Base-by-base conservation (phyloP, 2,329 filamentous ascomycete genomes). In the Keithomyces neogunnii region DNA sequence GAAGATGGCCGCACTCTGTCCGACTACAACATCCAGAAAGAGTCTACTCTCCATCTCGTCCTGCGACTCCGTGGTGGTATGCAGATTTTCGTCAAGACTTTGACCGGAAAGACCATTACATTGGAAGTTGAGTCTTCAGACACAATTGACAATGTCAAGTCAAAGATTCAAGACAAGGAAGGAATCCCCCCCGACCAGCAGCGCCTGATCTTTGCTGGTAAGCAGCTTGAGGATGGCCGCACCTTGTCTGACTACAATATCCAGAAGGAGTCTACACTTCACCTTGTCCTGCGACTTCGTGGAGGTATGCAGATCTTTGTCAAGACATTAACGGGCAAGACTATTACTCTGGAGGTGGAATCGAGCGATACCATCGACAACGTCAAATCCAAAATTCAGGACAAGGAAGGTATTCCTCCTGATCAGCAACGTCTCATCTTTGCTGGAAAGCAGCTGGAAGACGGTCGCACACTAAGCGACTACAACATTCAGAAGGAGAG, bases 401-500 rank as follows among this genome's bases (percentile, higher is more conserved):
- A 97, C 66, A 96, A 97, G 82, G 91, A 97, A 73, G 92, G 92
- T 45, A 96, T 97, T 52, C 92, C 91, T 46, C 91, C 91, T 19
- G 91, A 96, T 68, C 91, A 96, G 72, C 91, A 96, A 76, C 91
- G 91, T 63, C 73, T 96, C 57, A 96, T 96, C 70, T 96, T 96
- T 62, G 91, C 91, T 54, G 91, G 91, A 57, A 96, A 96, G 81
- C 91, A 96, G 70, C 81, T 96, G 13, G 91, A 96, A 70, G 91
- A 96, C 61, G 91, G 91, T 57, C 89, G 91, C 52, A 96, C 90
- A 33, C 74, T 96, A 0, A 85, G 81, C 55, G 90, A 96, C 70
- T 96, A 96, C 80, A 96, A 96, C 76, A 96, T 96, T 54, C 91
- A 96, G 74, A 95, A 95, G 78, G 89, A 95, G 69, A 86, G 80